Percentiles rank a stretch among this genome's conserved stretches.
phyloP scores from a whole-genome alignment of 176 grass and related monocot genomes.

The Panicum miliaceum region DNA sequence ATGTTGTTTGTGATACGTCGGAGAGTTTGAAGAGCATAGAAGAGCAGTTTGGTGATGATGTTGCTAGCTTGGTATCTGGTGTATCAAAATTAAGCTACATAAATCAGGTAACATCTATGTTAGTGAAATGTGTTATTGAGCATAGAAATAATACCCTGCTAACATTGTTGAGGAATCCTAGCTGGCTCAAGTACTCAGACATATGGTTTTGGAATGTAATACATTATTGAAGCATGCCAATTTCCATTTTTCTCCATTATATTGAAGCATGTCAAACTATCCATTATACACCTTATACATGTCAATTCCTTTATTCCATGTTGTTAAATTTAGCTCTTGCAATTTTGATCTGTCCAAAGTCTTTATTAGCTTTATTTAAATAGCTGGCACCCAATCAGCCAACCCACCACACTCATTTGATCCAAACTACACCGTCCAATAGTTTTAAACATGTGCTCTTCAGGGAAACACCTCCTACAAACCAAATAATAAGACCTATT shows the following conservation, averaged over 20 bases:
- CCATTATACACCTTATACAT: background rate
- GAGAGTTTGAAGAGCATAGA: conserved; percentile 80
- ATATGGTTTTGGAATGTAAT: conserved; percentile 20
- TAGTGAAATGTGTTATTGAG: conserved; percentile 33
- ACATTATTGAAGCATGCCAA: background rate
- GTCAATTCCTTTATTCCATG: background rate
- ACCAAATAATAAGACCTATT: background rate
- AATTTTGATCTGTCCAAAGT: conserved; percentile 19
- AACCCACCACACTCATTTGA: background rate
- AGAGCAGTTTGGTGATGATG: conserved; percentile 87
- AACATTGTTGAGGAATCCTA: conserved; percentile 21
- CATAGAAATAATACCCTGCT: conserved; percentile 23
- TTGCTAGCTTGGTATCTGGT: conserved; percentile 79
- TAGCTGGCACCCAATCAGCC: background rate
- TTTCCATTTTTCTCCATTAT: conserved; percentile 9
- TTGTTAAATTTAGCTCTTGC: conserved; percentile 5
- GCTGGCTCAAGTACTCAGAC: background rate
- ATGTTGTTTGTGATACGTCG: conserved; percentile 89
- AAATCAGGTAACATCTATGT: conserved; percentile 76
- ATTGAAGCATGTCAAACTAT: conserved; percentile 23
- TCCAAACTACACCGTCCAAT: background rate
- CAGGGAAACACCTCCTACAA: background rate
- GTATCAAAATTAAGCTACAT: conserved; percentile 98
- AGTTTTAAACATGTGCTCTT: background rate
- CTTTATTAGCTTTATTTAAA: background rate